phyloP scores from a whole-genome alignment of 805 yeast genomes.

The Martiniozyma abietophila region DNA sequence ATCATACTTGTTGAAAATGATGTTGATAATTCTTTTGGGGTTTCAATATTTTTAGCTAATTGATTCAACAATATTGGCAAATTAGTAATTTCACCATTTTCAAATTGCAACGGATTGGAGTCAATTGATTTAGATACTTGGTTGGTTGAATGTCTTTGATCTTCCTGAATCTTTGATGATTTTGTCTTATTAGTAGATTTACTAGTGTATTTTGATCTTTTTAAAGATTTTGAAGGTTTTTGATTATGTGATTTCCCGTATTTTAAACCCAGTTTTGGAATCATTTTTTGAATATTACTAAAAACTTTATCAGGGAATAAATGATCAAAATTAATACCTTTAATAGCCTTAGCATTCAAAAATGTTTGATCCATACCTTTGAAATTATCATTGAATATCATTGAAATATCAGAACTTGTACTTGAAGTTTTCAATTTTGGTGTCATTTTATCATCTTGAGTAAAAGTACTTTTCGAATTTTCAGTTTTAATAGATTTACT shows the following conservation, averaged over 20 bases:
- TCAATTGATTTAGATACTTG: not conserved
- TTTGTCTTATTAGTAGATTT: constrained; percentile 2
- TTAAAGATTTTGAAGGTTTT: no score
- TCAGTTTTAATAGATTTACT: constrained; percentile 6
- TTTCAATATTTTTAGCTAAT: no score
- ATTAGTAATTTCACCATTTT: constrained; percentile 2
- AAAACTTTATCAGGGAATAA: constrained; percentile 22
- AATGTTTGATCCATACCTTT: constrained; percentile 7
- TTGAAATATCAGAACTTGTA: no score
- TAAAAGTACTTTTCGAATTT: constrained; percentile 6
- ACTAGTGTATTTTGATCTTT: no score
- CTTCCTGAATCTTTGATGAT: not conserved
- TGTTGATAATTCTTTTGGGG: no score
- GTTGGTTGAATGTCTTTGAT: not conserved
- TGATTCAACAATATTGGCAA: no score
- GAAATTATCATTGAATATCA: no score
- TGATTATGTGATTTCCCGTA: not conserved
- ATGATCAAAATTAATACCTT: constrained; percentile 16
- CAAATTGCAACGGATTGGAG: not conserved
- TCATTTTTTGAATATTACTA: constrained; percentile 13
- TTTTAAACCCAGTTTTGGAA: constrained; percentile 11
- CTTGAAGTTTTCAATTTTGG: constrained; percentile 2
- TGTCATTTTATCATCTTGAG: constrained; percentile 1
- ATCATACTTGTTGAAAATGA: no score
- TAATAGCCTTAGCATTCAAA: constrained; percentile 7